These are phyloP conservation scores for Cercospora canescens DNA, from an alignment of 2,329 filamentous ascomycete species.

Conservation along the genomic window DNA sequence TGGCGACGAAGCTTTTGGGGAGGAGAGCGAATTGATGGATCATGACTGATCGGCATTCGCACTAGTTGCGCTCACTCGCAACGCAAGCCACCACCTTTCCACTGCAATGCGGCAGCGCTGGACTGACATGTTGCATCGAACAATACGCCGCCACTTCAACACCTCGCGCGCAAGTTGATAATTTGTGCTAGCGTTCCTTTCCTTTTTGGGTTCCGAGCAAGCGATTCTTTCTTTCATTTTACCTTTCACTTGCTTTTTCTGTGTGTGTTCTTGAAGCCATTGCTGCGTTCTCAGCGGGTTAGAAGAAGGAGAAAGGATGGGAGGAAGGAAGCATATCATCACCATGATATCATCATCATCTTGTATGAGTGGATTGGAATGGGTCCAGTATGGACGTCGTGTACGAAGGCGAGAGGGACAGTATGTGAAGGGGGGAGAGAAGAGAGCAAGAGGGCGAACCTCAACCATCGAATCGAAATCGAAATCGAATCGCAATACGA, in stretches of 20 bases:
- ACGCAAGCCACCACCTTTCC: neutral
- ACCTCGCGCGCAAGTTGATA: neutral
- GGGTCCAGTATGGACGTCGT: neutral
- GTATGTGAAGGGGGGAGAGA: too few species aligned
- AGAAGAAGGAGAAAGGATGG: too few species aligned
- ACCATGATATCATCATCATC: neutral
- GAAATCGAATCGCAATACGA: too few species aligned
- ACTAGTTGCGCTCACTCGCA: neutral
- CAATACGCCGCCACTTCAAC: too few species aligned
- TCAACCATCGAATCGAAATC: neutral
- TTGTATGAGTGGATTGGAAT: neutral
- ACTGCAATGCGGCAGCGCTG: neutral
- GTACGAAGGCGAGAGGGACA: too few species aligned
- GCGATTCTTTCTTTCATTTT: neutral
- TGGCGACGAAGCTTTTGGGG: conserved; percentile 45
- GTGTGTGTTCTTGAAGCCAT: neutral
- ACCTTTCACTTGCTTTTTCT: too few species aligned
- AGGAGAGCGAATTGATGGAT: conserved; percentile 47
- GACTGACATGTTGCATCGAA: too few species aligned
- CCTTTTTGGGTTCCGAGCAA: neutral
- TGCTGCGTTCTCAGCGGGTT: neutral
- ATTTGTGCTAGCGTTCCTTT: too few species aligned
- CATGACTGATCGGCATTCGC: conserved; percentile 10
- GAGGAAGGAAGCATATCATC: neutral
- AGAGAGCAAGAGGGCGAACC: neutral